A percentile compares a stretch with the other conserved stretches of the same genome.
Evolutionary conservation across 164 flowering plant species (phyloP).

Genomic region (Chimonanthus salicifolius): DNA sequence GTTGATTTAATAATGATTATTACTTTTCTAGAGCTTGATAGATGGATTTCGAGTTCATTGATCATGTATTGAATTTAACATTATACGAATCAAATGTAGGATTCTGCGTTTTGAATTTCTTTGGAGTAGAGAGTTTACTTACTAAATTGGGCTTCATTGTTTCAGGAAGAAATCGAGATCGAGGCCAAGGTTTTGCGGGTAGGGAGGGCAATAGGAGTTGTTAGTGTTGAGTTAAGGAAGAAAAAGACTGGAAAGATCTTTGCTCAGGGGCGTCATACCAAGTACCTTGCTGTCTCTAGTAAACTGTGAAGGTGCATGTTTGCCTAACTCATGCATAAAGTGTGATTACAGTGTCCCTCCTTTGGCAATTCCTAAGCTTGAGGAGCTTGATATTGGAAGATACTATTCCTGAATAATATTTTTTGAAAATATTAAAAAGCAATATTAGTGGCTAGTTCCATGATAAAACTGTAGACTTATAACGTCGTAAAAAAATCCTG

Average conservation of each 20-base stretch:
- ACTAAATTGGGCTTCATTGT: neutral
- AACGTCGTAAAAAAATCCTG: too few relatives aligned
- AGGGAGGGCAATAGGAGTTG: constrained; percentile 75
- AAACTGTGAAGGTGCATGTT: constrained; percentile 40
- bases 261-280: constrained; percentile 90
- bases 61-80: too few relatives aligned
- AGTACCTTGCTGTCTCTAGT: constrained; percentile 56
- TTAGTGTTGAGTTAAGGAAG: constrained; percentile 73
- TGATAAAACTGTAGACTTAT: too few relatives aligned
- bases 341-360: neutral
- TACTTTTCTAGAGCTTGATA: too few relatives aligned
- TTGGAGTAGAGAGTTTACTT: neutral
- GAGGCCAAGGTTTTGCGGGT: constrained; percentile 64
- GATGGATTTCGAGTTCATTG: neutral
- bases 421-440: too few relatives aligned
- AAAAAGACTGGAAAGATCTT: constrained; percentile 65
- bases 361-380: neutral
- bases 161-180: constrained; percentile 81
- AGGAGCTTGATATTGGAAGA: neutral
- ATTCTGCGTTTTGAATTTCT: neutral
- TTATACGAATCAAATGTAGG: neutral
- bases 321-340: neutral
- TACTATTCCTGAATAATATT: neutral
- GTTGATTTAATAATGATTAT: too few relatives aligned
- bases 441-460: too few relatives aligned